Evolutionary conservation across 495 filamentous ascomycete species (phyloP).

Genomic region (Xylaria venustula): DNA sequence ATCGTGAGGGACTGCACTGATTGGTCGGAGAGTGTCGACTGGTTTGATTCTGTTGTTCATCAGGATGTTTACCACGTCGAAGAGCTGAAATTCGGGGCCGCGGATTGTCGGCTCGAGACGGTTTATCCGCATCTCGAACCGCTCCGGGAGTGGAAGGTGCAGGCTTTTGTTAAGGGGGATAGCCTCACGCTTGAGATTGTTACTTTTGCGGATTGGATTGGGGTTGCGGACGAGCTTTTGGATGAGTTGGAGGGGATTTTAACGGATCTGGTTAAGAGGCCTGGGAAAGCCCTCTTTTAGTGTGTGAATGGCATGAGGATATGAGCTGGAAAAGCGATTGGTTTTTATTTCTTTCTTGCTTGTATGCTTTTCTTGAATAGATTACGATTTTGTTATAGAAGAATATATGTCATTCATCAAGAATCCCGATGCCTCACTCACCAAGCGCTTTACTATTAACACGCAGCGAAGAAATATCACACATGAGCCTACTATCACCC

Average conservation of each 20-base stretch:
- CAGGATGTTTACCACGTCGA: constrained; percentile 47
- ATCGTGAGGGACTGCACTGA: constrained; percentile 33
- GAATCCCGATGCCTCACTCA: too few relatives aligned
- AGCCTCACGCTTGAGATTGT: constrained; percentile 42
- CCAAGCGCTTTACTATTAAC: too few relatives aligned
- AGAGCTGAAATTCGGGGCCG: constrained; percentile 30
- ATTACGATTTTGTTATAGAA: too few relatives aligned
- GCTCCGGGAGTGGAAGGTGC: constrained; percentile 46
- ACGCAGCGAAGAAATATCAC: too few relatives aligned
- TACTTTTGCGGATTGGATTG: constrained; percentile 41
- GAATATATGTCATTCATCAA: too few relatives aligned
- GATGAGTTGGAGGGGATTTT: constrained; percentile 33
- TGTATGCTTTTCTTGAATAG: too few relatives aligned
- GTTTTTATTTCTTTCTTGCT: too few relatives aligned
- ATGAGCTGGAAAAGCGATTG: too few relatives aligned
- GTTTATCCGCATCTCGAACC: constrained; percentile 45
- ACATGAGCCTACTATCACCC: too few relatives aligned
- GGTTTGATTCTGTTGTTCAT: constrained; percentile 47
- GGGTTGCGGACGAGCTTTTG: constrained; percentile 33
- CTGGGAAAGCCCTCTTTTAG: constrained; percentile 19
- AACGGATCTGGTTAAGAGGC: constrained; percentile 27
- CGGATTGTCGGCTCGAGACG: constrained; percentile 36
- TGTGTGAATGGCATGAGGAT: too few relatives aligned
- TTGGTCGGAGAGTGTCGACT: constrained; percentile 18
- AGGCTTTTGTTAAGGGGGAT: constrained; percentile 41